Conservation (phyloP, 306 rosid genomes). For the Arachis hypogaea region DNA sequence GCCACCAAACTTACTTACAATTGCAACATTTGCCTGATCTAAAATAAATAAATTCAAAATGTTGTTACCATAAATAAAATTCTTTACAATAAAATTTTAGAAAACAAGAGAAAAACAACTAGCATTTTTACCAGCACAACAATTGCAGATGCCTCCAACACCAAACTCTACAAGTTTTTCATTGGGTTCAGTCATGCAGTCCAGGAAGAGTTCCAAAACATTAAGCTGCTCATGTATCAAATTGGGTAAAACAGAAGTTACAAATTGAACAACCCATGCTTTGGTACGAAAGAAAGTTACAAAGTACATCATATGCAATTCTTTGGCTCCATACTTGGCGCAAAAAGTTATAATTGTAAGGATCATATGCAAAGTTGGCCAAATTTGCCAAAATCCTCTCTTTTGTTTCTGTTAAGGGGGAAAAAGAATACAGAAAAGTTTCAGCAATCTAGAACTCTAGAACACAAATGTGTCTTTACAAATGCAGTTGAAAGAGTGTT, state of each 20-base stretch:
- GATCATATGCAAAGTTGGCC: slow-evolving; percentile 96
- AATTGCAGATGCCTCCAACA: slow-evolving; percentile 86
- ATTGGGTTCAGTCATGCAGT: slow-evolving; percentile 84
- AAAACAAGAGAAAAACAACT: slow-evolving; percentile 22
- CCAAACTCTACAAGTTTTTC: slow-evolving; percentile 94
- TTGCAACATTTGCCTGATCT: slow-evolving; percentile 71
- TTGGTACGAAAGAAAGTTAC: not conserved
- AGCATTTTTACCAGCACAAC: slow-evolving; percentile 63
- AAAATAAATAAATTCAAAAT: slow-evolving; percentile 26
- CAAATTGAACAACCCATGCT: not conserved
- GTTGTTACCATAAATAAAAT: not conserved
- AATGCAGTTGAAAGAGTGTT: not conserved
- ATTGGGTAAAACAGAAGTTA: not conserved
- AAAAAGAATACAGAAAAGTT: slow-evolving; percentile 31
- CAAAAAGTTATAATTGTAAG: slow-evolving; percentile 76
- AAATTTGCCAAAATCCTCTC: slow-evolving; percentile 77
- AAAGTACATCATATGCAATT: slow-evolving; percentile 1
- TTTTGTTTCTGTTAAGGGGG: slow-evolving; percentile 54
- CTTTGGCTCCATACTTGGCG: slow-evolving; percentile 61
- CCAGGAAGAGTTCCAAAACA: slow-evolving; percentile 85
- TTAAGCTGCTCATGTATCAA: slow-evolving; percentile 63
- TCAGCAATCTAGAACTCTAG: not conserved
- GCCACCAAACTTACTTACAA: slow-evolving; percentile 60
- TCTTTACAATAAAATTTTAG: no score
- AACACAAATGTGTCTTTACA: not conserved